Evolutionary conservation across 352 stramenopile species (phyloP).

Genomic region (Hyaloperonospora brassicae): DNA sequence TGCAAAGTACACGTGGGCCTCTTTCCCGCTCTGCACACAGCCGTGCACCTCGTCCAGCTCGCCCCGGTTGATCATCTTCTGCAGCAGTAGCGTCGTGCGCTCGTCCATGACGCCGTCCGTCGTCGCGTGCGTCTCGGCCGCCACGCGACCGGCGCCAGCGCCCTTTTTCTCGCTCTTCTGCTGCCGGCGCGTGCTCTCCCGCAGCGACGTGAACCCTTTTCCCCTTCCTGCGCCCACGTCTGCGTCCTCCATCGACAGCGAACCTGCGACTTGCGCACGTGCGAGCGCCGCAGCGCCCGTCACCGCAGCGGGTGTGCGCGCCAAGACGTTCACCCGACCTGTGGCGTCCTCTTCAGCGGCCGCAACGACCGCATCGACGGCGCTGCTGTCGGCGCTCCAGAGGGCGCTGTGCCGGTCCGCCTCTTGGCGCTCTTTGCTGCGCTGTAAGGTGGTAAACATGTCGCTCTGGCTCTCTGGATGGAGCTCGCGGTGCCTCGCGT

Average conservation of each 20-base stretch:
- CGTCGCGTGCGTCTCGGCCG: constrained; percentile 46
- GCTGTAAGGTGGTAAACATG: constrained; percentile 31
- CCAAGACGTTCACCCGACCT: constrained; percentile 13
- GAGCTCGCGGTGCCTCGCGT: constrained; percentile 28
- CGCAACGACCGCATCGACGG: constrained; percentile 11
- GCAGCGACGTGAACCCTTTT: constrained; percentile 49
- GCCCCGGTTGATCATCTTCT: constrained; percentile 67
- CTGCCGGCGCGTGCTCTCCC: constrained; percentile 42
- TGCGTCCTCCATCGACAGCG: constrained; percentile 35
- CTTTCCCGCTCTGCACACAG: constrained; percentile 74
- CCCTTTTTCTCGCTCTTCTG: constrained; percentile 58
- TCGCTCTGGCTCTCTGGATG: constrained; percentile 33
- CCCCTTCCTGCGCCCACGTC: constrained; percentile 29
- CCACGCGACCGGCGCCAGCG: constrained; percentile 36
- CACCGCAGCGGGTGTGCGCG: constrained; percentile 15
- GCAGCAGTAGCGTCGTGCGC: constrained; percentile 56
- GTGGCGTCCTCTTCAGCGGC: constrained; percentile 12
- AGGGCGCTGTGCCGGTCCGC: constrained; percentile 30
- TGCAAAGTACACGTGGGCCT: constrained; percentile 75
- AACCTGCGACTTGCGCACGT: constrained; percentile 20
- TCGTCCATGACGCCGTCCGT: constrained; percentile 72
- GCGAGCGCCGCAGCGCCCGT: constrained; percentile 16
- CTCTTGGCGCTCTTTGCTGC: constrained; percentile 28
- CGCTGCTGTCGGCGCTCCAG: constrained; percentile 39
- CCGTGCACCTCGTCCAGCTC: constrained; percentile 67